Evolutionary conservation across 225 moss, liverwort and hornwort species (phyloP), one percentile per base, ranked within the genome.

Genomic region (Physcomitrellopsis africana): DNA sequence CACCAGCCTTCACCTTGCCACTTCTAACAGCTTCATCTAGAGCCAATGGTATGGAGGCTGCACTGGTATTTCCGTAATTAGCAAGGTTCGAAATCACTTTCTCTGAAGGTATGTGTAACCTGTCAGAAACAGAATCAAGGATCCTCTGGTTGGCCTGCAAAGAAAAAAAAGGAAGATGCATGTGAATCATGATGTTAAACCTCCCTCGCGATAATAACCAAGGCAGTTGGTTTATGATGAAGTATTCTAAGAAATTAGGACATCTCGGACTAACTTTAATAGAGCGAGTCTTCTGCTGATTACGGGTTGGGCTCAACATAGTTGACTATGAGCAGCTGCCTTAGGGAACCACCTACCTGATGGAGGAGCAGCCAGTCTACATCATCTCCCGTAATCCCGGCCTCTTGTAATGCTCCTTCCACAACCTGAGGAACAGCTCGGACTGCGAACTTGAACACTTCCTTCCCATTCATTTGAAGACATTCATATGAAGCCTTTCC

Each of bases 101-200:
- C 71, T 92, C 92, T 42, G 92, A 78, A 42, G 96, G 92, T 79
- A 97, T 94, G 37, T 87, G 85, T 47, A 97, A 73, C 60, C 96
- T 88, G 20, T 94, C 81, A 8, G 94, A 82, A 20, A 97, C 96
- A 9, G 94, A 92, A 74, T 94, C 94, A 65, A 97, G 72, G 51
- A 97, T 97, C 86, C 96, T 90, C 80, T 97, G 94, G 80, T 97
- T 97, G 58, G 96, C 96, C 96, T 97, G 89, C 78, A 81, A 72
- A 29, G 32, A 5, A 54, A 48, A 10, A 66, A 37, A 37, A 37
- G 4, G 32, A 37, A 37, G 32, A 4, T 37, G 3, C 23, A 69
- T 2, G 41, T 9, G 45, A 69, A 72, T 14, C 42, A 43, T 18
- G 10, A 43, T 20, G 62, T 74, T 67, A 59, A 19, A 9, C 26